Evolutionary conservation across 2,329 filamentous ascomycete genomes (phyloP).

Genomic region (Aspergillus tamarii): DNA sequence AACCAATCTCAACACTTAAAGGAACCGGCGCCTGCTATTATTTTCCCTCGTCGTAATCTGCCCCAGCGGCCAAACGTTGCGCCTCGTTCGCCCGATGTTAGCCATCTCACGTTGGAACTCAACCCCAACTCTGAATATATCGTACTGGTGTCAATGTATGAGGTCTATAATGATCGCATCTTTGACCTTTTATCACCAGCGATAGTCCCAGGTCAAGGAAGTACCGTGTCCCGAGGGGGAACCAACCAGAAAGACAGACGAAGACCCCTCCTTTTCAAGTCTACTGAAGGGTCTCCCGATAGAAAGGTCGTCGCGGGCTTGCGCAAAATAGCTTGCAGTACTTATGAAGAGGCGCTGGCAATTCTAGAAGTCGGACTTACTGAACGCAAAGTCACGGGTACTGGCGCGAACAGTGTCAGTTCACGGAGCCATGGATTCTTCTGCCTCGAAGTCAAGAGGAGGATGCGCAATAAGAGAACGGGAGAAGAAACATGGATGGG

Average conservation of each 20-base stretch:
- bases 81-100: conserved; percentile 75
- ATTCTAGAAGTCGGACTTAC: conserved; percentile 87
- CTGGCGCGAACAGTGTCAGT: conserved; percentile 88
- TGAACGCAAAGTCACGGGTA: conserved; percentile 85
- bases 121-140: conserved; percentile 78
- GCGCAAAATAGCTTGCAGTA: conserved; percentile 84
- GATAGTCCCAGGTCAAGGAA: conserved; percentile 44
- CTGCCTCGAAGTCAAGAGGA: conserved; percentile 90
- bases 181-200: conserved; percentile 80
- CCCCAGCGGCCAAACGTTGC: conserved; percentile 71
- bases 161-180: conserved; percentile 98
- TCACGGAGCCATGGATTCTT: conserved; percentile 96
- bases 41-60: conserved; percentile 59
- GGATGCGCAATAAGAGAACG: conserved; percentile 53
- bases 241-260: conserved; percentile 70
- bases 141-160: conserved; percentile 94
- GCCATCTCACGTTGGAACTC: conserved; percentile 66
- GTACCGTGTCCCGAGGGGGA: conserved; percentile 45
- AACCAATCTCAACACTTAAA: conserved; percentile 48
- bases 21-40: conserved; percentile 62
- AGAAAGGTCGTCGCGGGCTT: conserved; percentile 93
- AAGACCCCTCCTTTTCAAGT: conserved; percentile 87
- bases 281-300: conserved; percentile 83
- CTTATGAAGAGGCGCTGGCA: conserved; percentile 79
- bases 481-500: conserved; percentile 69